Evolutionary conservation across 2,329 filamentous ascomycete species (phyloP).

Genomic region (Sclerotinia spermophila): DNA sequence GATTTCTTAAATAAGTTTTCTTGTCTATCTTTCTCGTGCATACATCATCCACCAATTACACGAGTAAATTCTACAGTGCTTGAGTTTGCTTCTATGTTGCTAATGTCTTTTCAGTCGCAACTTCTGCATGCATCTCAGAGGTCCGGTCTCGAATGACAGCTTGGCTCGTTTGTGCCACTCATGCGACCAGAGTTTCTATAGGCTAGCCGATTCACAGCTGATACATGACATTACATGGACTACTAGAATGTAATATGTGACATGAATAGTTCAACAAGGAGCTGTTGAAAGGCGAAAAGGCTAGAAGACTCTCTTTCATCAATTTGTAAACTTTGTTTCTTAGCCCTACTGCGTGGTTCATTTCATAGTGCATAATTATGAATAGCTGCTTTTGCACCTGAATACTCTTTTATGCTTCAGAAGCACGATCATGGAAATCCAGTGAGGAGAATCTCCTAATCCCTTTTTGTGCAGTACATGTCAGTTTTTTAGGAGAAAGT

Average conservation of each 20-base stretch:
- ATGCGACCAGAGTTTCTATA: neutral
- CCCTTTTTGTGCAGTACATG: rapidly evolving
- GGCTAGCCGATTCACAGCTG: neutral
- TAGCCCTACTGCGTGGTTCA: rapidly evolving
- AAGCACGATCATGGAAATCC: neutral
- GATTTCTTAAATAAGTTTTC: neutral
- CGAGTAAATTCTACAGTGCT: neutral
- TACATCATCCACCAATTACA: neutral
- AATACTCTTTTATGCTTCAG: neutral
- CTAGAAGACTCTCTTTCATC: neutral
- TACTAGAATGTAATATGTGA: neutral
- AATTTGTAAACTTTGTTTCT: neutral
- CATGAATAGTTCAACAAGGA: too few relatives aligned
- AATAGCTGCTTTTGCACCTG: neutral
- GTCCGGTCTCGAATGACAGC: neutral
- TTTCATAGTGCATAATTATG: rapidly evolving
- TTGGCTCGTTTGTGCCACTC: neutral
- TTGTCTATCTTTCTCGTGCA: rapidly evolving
- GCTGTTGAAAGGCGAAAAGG: rapidly evolving
- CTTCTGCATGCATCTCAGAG: neutral
- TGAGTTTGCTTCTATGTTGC: neutral
- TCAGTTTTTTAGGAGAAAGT: too few relatives aligned
- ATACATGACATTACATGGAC: neutral
- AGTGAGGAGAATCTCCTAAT: rapidly evolving
- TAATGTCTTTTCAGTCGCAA: too few relatives aligned